A percentile compares a stretch with the other conserved stretches of the same genome.
Evolutionary conservation across 768 basidiomycete genomes (phyloP).

Genomic region (Exsudoporus frostii): DNA sequence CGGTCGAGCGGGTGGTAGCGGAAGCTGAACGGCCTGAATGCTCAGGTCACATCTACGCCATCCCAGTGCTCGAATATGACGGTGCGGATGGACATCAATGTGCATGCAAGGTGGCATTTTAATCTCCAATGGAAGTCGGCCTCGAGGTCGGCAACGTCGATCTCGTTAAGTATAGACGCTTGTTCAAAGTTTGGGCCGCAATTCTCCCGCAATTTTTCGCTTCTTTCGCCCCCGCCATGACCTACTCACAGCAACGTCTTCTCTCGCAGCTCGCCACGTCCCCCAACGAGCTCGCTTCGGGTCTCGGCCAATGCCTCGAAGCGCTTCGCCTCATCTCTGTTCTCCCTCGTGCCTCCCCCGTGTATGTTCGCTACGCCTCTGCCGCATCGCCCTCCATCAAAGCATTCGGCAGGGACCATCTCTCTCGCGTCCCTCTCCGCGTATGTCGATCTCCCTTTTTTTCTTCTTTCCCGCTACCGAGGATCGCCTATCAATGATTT

Average conservation of each 20-base stretch:
- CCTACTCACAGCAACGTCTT: slow-evolving; percentile 27
- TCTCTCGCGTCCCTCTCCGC: slow-evolving; percentile 32
- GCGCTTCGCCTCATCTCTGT: slow-evolving; percentile 31
- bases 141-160: not conserved
- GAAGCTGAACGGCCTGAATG: too few species aligned
- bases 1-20: too few species aligned
- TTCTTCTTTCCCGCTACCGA: not conserved
- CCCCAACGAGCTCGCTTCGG: slow-evolving; percentile 32
- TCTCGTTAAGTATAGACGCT: slow-evolving; percentile 2
- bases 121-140: too few species aligned
- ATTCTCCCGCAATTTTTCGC: not conserved
- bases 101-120: too few species aligned
- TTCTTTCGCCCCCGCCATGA: slow-evolving; percentile 9
- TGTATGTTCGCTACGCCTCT: slow-evolving; percentile 24
- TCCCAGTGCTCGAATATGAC: too few species aligned
- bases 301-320: slow-evolving; percentile 33
- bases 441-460: slow-evolving; percentile 10
- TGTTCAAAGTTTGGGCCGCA: not conserved
- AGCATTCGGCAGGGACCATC: slow-evolving; percentile 30
- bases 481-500: not conserved
- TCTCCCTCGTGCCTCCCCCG: slow-evolving; percentile 27
- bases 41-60: too few species aligned
- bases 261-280: slow-evolving; percentile 31
- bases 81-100: too few species aligned
- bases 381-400: slow-evolving; percentile 18